These are phyloP conservation scores for Peronospora tabacina DNA, from an alignment of 352 stramenopile genomes.

Conservation along the genomic window DNA sequence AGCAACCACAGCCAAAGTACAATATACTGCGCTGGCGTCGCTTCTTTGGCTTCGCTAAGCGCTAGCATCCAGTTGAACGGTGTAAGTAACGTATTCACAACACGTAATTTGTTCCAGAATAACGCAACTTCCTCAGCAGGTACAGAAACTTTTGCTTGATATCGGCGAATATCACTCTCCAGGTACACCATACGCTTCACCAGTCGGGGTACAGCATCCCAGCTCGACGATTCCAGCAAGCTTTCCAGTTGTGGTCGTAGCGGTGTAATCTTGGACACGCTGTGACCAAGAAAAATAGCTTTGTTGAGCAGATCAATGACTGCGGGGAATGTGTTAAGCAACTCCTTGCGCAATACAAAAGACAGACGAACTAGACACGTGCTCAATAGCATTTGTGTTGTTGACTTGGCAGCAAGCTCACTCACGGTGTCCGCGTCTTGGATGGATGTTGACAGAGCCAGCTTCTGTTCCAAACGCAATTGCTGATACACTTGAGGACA, in stretches of 20 bases:
- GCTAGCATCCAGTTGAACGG: conserved; percentile 42
- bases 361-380: conserved; percentile 29
- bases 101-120: conserved; percentile 32
- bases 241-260: conserved; percentile 6
- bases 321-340: conserved; percentile 17
- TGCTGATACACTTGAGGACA: conserved; percentile 14
- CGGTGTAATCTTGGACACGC: conserved; percentile 15
- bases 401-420: conserved; percentile 1
- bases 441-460: conserved; percentile 3
- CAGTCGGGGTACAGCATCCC: conserved; percentile 17
- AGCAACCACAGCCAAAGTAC: conserved; percentile 46
- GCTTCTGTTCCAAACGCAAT: conserved; percentile 7
- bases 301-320: conserved; percentile 15
- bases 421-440: conserved; percentile 6
- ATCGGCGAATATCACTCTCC: conserved; percentile 20
- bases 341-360: conserved; percentile 20
- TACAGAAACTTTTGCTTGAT: conserved; percentile 13
- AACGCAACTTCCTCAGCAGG: conserved; percentile 10
- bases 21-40: conserved; percentile 37
- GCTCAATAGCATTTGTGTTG: conserved; percentile 16
- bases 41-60: conserved; percentile 28
- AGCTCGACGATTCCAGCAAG: conserved; percentile 9
- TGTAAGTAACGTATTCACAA: conserved; percentile 31
- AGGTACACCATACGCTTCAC: conserved; percentile 24
- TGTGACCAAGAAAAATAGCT: conserved; percentile 16